phyloP scores from a whole-genome alignment of 306 rosid genomes.

The Cicer judaicum region DNA sequence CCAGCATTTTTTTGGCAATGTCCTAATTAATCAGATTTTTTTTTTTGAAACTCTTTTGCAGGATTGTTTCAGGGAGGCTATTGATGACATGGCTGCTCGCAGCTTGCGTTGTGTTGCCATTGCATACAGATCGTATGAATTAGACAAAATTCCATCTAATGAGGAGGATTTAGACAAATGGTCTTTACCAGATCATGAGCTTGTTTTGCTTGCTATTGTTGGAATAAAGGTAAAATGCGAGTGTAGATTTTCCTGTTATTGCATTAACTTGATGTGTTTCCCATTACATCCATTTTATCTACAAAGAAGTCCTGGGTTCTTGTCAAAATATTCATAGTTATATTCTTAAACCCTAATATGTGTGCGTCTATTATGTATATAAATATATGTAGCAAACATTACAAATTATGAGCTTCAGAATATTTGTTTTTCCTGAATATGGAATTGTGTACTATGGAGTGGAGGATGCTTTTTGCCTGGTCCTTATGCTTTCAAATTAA shows the following conservation, averaged over 20 bases:
- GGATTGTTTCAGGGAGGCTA: conserved; percentile 68
- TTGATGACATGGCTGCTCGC: conserved; percentile 85
- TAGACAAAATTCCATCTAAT: conserved; percentile 67
- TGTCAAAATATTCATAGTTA: neutral
- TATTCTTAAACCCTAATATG: conserved; percentile 10
- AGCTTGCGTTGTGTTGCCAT: conserved; percentile 95
- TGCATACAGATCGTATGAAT: conserved; percentile 80
- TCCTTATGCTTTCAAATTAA: conserved; percentile 21
- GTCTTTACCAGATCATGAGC: conserved; percentile 84
- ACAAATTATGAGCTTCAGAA: conserved; percentile 33
- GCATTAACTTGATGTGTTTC: conserved; percentile 31
- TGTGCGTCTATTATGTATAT: neutral
- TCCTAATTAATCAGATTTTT: conserved; percentile 19
- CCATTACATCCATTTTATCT: conserved; percentile 14
- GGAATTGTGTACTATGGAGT: neutral
- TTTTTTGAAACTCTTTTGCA: conserved; percentile 44
- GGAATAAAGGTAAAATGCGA: conserved; percentile 83
- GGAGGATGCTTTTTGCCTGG: conserved; percentile 30
- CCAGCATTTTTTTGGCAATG: conserved; percentile 17
- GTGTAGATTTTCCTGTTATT: conserved; percentile 31
- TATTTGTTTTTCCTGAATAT: conserved; percentile 23
- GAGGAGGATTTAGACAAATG: conserved; percentile 72
- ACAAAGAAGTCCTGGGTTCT: conserved; percentile 9
- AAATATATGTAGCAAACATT: neutral
- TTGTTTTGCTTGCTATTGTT: conserved; percentile 86